Conservation (phyloP, 495 filamentous ascomycete species). For the Neurospora cerealis region DNA sequence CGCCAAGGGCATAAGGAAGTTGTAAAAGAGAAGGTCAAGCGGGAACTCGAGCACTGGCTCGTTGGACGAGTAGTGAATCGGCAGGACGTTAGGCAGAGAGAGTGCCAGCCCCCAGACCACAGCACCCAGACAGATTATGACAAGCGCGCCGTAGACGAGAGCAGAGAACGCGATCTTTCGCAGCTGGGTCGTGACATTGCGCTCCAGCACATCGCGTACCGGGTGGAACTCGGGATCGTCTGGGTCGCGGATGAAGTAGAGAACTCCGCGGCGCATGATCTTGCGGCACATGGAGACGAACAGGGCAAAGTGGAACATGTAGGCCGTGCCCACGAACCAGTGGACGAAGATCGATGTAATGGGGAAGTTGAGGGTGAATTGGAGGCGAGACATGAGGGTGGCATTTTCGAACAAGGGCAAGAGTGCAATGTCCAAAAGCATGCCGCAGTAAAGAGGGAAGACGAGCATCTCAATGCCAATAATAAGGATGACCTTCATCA, state of each 20-base stretch:
- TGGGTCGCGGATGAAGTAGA: slow-evolving; percentile 97
- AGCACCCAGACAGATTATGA: slow-evolving; percentile 86
- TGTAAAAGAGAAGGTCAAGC: slow-evolving; percentile 89
- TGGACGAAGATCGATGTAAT: slow-evolving; percentile 90
- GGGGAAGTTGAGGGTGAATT: slow-evolving; percentile 65
- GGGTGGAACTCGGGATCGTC: slow-evolving; percentile 98
- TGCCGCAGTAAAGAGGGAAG: slow-evolving; percentile 90
- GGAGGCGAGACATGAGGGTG: slow-evolving; percentile 60
- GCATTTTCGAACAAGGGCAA: slow-evolving; percentile 80
- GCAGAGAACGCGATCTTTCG: slow-evolving; percentile 95
- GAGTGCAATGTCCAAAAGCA: slow-evolving; percentile 80
- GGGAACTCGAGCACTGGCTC: slow-evolving; percentile 91
- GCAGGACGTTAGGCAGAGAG: slow-evolving; percentile 59
- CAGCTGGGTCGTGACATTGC: slow-evolving; percentile 84
- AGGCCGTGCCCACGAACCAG: slow-evolving; percentile 97
- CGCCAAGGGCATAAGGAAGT: slow-evolving; percentile 82
- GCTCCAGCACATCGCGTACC: slow-evolving; percentile 90
- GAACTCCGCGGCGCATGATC: slow-evolving; percentile 85
- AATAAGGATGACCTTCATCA: slow-evolving; percentile 96
- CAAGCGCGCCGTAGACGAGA: slow-evolving; percentile 87
- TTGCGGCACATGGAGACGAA: slow-evolving; percentile 99
- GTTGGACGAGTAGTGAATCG: slow-evolving; percentile 85
- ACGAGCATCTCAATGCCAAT: slow-evolving; percentile 99
- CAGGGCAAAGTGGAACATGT: slow-evolving; percentile 99
- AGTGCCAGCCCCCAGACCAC: slow-evolving; percentile 86